Evolutionary conservation across 768 basidiomycete genomes (phyloP).

Genomic region (Cystofilobasidium ferigula): DNA sequence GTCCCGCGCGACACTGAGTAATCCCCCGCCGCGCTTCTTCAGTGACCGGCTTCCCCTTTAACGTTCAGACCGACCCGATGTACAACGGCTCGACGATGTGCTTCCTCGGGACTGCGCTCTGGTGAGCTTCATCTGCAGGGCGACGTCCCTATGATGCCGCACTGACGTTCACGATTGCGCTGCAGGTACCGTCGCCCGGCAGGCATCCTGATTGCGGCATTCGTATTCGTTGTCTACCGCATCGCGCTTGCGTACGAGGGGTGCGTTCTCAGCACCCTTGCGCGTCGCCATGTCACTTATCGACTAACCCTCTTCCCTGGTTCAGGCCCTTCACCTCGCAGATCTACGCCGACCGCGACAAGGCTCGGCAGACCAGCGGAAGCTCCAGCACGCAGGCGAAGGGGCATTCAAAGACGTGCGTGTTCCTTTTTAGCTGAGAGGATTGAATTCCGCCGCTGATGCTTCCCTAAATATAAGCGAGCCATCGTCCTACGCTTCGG

Average conservation of each 20-base stretch:
- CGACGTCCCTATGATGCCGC: neutral
- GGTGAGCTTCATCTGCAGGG: constrained; percentile 45
- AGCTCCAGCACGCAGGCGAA: no score
- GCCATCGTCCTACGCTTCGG: no score
- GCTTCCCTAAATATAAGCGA: no score
- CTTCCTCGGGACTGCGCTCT: constrained; percentile 74
- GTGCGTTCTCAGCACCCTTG: constrained; percentile 43
- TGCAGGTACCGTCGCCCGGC: constrained; percentile 72
- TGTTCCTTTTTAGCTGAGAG: no score
- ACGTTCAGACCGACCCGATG: constrained; percentile 86
- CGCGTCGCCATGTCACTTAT: neutral
- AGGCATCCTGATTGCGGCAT: constrained; percentile 64
- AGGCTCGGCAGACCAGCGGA: neutral
- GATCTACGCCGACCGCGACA: constrained; percentile 38
- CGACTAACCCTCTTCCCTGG: no score
- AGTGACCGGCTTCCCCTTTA: constrained; percentile 96
- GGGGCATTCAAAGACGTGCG: neutral
- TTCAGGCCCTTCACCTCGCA: constrained; percentile 42
- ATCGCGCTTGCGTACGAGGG: constrained; percentile 83
- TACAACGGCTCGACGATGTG: constrained; percentile 90
- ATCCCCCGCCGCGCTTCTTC: constrained; percentile 21
- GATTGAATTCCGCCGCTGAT: neutral
- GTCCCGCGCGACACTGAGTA: neutral
- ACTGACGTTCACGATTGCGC: neutral
- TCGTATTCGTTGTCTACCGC: constrained; percentile 72